phyloP scores from a whole-genome alignment of 2,329 filamentous ascomycete genomes.

The Talaromyces sp. region DNA sequence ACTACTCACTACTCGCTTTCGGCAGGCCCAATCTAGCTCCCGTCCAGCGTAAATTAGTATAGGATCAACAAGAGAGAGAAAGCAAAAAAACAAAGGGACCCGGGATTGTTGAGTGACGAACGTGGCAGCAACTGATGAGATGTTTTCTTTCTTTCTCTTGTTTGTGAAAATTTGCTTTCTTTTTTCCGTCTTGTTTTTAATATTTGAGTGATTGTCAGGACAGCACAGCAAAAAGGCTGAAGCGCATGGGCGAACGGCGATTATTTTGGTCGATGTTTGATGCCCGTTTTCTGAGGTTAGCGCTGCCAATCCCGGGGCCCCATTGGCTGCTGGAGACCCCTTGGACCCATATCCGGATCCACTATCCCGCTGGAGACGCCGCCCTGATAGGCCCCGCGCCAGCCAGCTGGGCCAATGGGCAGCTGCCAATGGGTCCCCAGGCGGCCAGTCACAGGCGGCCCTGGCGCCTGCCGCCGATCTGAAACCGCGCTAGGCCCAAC shows the following conservation, averaged over 20 bases:
- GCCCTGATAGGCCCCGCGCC: conserved; percentile 1
- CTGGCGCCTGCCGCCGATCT: conserved; percentile 8
- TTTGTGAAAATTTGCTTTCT: not conserved
- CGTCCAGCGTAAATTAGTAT: not conserved
- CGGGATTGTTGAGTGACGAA: not conserved
- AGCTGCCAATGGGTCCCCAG: not conserved
- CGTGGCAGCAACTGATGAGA: not conserved
- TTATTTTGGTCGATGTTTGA: not conserved
- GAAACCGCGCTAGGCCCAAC: conserved; percentile 9
- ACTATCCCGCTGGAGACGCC: not conserved
- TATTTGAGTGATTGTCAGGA: no score
- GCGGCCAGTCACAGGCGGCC: not conserved
- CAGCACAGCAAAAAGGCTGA: no score
- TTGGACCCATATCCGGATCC: not conserved
- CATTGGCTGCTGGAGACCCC: not conserved
- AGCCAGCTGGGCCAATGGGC: not conserved
- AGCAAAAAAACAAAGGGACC: not conserved
- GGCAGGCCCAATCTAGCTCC: not conserved
- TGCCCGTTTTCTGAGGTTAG: not conserved
- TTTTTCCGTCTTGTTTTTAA: not conserved
- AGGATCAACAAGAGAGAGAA: not conserved
- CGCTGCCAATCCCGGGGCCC: no score
- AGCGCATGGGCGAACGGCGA: no score
- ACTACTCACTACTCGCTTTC: not conserved
- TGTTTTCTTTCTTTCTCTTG: not conserved